Evolutionary conservation across 1,284 basidiomycete genomes (phyloP), one percentile per base, ranked within the genome.

Genomic region (Fomitopsis palustris): DNA sequence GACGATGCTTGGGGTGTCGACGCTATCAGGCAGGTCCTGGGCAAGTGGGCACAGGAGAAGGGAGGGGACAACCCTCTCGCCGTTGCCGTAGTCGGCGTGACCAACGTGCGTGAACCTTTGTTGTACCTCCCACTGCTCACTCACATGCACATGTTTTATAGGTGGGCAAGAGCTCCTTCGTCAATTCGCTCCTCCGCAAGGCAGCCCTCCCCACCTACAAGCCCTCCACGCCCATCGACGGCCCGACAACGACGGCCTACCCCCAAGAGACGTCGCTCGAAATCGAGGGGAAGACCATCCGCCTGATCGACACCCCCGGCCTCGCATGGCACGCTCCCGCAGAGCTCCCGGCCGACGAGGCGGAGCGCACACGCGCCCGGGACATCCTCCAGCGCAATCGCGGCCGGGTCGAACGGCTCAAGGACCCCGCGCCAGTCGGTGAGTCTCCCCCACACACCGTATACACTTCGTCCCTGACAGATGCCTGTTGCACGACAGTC

Each of bases 251-350:
- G 0, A 92, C 88, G 17, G 77, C 79, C 17, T 78, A 84, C 27
- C 81, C 88, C 6, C 87, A 88, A 67, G 84, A 90, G 65, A 79
- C 87, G n/a, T 72, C 76, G 0, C 58, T 84, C 2, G 78, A 82
- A 61, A 63, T 78, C 2, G 76, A 72, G 6, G 78, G 74, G 27
- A 77, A 76, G 61, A 71, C 74, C 54, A 76, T 93, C 61, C 80
- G 80, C 31, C 67, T 95, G 58, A 86, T 95, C 66, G 93, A 96
- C 73, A 95, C 92, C 0, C 93, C 93, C 27, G 93, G 93, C n/a
- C 75, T 93, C 59, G 78, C 84, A 52, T 89, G 86, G 79, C 75
- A 74, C 62, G 75, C 67, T 62, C 74, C 73, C 59, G 75, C 70
- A 9, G 73, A 73, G 14, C 67, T 71, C 33, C 77, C 79, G 45